Evolutionary conservation across 352 stramenopile species (phyloP).

Genomic region (Phytophthora europaea): DNA sequence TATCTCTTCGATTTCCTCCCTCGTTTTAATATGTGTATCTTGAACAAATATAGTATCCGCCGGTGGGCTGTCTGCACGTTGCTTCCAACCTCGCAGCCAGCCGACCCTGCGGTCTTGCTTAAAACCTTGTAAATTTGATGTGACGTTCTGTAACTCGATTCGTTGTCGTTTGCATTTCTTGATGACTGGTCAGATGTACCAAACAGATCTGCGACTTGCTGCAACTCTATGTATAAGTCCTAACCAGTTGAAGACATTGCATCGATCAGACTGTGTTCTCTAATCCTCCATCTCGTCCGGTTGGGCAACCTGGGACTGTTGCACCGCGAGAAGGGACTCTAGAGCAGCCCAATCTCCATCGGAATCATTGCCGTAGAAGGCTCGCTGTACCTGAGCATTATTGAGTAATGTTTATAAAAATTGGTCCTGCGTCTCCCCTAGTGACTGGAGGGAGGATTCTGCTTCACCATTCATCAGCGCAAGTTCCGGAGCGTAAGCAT

Average conservation of each 20-base stretch:
- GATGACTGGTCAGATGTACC: not conserved
- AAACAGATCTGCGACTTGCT: constrained; percentile 4
- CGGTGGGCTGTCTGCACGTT: not conserved
- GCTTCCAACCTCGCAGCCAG: constrained; percentile 6
- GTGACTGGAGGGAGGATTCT: not conserved
- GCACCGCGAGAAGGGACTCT: not conserved
- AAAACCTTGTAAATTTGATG: constrained; percentile 18
- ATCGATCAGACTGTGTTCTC: not conserved
- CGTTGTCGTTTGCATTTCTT: not conserved
- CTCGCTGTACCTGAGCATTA: not conserved
- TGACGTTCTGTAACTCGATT: constrained; percentile 3
- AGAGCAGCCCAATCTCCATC: constrained; percentile 4
- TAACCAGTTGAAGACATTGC: no score
- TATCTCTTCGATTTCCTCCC: constrained; percentile 5
- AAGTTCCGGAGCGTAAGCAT: constrained; percentile 5
- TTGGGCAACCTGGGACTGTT: not conserved
- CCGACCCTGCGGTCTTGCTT: not conserved
- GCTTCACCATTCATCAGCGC: no score
- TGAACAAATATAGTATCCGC: constrained; percentile 14
- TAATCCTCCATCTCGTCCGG: not conserved
- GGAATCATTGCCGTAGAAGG: constrained; percentile 1
- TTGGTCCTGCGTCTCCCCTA: no score
- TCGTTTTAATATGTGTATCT: constrained; percentile 15
- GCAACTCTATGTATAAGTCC: constrained; percentile 7
- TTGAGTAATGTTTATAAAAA: no score